These are phyloP conservation scores for Aureobasidium vineae DNA, from an alignment of 2,329 filamentous ascomycete genomes.

Conservation along the genomic window DNA sequence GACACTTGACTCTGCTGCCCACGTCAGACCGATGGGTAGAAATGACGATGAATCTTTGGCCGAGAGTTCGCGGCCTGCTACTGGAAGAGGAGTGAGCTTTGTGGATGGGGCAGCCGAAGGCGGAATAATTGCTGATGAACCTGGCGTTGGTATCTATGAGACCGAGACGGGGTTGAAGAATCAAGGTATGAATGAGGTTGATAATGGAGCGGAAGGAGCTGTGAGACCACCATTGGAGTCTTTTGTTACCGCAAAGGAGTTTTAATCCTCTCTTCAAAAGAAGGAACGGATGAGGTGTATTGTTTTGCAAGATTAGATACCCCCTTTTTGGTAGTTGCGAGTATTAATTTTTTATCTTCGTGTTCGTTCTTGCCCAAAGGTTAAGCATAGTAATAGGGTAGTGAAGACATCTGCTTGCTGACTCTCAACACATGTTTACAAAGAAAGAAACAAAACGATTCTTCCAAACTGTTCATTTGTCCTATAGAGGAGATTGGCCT, in stretches of 20 bases:
- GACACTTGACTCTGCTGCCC: slow-evolving; percentile 52
- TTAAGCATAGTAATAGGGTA: too few relatives aligned
- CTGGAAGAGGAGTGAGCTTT: neutral
- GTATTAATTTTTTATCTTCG: neutral
- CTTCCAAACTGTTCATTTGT: too few relatives aligned
- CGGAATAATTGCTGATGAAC: slow-evolving; percentile 6
- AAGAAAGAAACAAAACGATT: too few relatives aligned
- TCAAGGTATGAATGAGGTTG: slow-evolving; percentile 7
- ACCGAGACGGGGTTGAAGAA: slow-evolving; percentile 8
- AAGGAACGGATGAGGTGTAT: neutral
- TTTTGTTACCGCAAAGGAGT: slow-evolving; percentile 54
- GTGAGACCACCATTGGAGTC: slow-evolving; percentile 51
- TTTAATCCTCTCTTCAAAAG: neutral
- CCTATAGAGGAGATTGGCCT: too few relatives aligned
- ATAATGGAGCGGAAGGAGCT: neutral
- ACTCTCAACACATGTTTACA: too few relatives aligned
- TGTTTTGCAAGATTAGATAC: slow-evolving; percentile 3
- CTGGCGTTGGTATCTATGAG: slow-evolving; percentile 1
- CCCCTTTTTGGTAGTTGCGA: neutral
- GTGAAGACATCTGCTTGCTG: too few relatives aligned
- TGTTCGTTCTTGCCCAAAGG: too few relatives aligned
- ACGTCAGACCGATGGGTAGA: slow-evolving; percentile 26
- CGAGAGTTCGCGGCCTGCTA: neutral
- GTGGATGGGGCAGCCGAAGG: slow-evolving; percentile 2
- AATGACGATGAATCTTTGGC: slow-evolving; percentile 19